phyloP scores from a whole-genome alignment of 1,139 yeast species.

The Debaryomyces robertsiae region DNA sequence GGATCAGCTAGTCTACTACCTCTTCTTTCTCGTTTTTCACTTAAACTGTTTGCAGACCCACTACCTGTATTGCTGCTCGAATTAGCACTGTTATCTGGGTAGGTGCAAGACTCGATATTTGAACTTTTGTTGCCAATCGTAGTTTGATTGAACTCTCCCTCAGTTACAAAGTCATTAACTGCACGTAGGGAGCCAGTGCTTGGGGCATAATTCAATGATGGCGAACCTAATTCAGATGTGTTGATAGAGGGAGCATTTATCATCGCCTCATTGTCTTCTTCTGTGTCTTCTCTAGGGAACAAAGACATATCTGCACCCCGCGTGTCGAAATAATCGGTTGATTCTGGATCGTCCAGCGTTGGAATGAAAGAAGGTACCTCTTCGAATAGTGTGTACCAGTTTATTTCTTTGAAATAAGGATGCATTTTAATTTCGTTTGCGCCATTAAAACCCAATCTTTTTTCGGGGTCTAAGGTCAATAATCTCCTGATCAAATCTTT shows the following conservation, averaged over 20 bases:
- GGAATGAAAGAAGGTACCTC: slow-evolving; percentile 89
- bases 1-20: slow-evolving; percentile 70
- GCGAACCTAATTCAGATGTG: slow-evolving; percentile 24
- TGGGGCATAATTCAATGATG: slow-evolving; percentile 17
- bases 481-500: slow-evolving; percentile 70
- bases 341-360: slow-evolving; percentile 73
- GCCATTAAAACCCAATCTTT: slow-evolving; percentile 75
- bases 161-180: too few relatives aligned
- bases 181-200: not conserved
- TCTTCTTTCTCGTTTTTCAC: slow-evolving; percentile 60
- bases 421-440: slow-evolving; percentile 78
- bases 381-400: slow-evolving; percentile 75
- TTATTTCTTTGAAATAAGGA: slow-evolving; percentile 69
- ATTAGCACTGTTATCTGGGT: slow-evolving; percentile 10
- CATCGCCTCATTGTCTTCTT: slow-evolving; percentile 28
- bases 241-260: slow-evolving; percentile 15
- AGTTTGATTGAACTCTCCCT: slow-evolving; percentile 6
- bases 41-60: slow-evolving; percentile 7
- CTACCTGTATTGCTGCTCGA: slow-evolving; percentile 12
- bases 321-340: slow-evolving; percentile 87
- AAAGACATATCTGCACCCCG: slow-evolving; percentile 80
- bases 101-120: slow-evolving; percentile 13
- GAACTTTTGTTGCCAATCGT: slow-evolving; percentile 8
- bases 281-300: slow-evolving; percentile 57
- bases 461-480: slow-evolving; percentile 60